Evolutionary conservation across 208 protist species (phyloP), one percentile per base, ranked within the genome.

Genomic region (Herpetomonas tarakana): DNA sequence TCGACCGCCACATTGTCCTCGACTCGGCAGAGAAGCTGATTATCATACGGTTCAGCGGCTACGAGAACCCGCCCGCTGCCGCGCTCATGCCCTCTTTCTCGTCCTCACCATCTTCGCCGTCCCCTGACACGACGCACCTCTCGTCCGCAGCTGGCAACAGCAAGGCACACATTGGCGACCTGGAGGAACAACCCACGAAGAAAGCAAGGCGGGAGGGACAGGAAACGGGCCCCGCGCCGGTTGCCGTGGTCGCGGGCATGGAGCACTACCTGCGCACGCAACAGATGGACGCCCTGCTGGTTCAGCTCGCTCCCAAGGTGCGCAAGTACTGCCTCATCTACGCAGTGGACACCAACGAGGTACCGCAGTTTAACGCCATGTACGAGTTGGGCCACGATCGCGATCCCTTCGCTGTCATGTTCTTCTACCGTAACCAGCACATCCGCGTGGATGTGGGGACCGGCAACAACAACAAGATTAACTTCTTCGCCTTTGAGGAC

Each of bases 381-480:
- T 99, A 99, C 78, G 98, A 99, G 82, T 74, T 99, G 26, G 83
- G 81, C 19, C 81, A 94, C 62, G 78, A 83, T 19, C 97, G 98
- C 61, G 98, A 99, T 65, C 96, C 98, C 2, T 98, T 96, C 62
- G 98, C 98, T 11, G 65, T 99, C 16, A 99, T 99, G 98, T 99
- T 99, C 73, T 99, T 99, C 72, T 99, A 91, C 81, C 86, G 98
- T 24, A 99, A 99, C 68, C 97, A 97, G 1, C 98, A 99, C 83
- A 99, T 99, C n/a, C 96, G 98, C 75, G 97, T 99, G 16, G 98
- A 99, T 72, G 84, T 99, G 0, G 98, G 98, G 14, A 99, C 98
- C 14, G 98, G 98, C 31, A 99, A 99, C 79, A 99, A 99, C 81
- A 99, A 99, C 81, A 99, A 99, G 83, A 98, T 99, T 50, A 99